phyloP scores from a whole-genome alignment of 2,329 filamentous ascomycete genomes.

The Exophiala dermatitidis region DNA sequence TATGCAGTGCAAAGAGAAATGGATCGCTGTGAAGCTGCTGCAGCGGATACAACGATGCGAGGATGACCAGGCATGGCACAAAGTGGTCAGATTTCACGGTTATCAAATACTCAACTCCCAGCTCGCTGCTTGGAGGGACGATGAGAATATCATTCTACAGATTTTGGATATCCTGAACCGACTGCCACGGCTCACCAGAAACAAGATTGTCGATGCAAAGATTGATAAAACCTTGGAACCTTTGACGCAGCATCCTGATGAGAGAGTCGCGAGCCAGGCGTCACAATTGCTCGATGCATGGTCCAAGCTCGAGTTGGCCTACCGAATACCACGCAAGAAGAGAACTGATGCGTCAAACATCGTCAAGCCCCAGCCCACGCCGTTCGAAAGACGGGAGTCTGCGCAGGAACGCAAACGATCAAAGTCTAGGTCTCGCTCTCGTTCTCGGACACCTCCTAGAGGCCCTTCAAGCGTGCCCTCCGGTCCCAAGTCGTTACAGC shows the following conservation, averaged over 20 bases:
- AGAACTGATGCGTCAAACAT: constrained; percentile 53
- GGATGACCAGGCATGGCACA: constrained; percentile 78
- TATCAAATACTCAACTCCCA: constrained; percentile 91
- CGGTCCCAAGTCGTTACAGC: constrained; percentile 41
- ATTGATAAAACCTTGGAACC: constrained; percentile 75
- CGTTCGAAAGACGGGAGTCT: constrained; percentile 52
- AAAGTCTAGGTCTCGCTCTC: constrained; percentile 42
- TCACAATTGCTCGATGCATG: constrained; percentile 69
- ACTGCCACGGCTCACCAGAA: constrained; percentile 83
- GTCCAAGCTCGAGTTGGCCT: constrained; percentile 82
- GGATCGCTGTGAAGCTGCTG: constrained; percentile 94
- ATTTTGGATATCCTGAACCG: constrained; percentile 82
- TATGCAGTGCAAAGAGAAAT: constrained; percentile 98
- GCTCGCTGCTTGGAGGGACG: constrained; percentile 76
- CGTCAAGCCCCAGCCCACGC: constrained; percentile 58
- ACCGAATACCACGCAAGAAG: constrained; percentile 88
- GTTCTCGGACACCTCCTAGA: constrained; percentile 39
- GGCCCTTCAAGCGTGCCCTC: constrained; percentile 23
- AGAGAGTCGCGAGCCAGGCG: constrained; percentile 66
- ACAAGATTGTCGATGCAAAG: constrained; percentile 95
- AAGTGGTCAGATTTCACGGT: constrained; percentile 91
- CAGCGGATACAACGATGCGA: constrained; percentile 79
- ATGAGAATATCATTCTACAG: constrained; percentile 81
- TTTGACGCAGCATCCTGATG: constrained; percentile 61
- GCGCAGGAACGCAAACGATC: constrained; percentile 45